These are phyloP conservation scores for Ophiostoma australiae DNA, from an alignment of 2,329 filamentous ascomycete genomes.

Conservation along the genomic window DNA sequence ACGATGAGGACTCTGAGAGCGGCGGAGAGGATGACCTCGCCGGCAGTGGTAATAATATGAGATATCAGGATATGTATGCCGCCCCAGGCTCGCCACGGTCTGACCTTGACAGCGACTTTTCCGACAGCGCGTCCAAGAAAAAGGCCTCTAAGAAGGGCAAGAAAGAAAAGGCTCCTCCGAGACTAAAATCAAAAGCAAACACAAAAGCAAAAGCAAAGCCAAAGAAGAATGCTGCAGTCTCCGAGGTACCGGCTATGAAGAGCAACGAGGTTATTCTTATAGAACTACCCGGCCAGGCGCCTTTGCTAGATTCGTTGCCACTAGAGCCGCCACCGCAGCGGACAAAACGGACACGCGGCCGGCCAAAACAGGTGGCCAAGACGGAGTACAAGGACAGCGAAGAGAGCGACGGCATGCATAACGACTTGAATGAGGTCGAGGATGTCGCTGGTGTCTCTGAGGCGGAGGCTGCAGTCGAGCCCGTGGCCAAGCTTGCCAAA, in stretches of 20 bases:
- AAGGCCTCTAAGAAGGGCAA: background rate
- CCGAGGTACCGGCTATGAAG: background rate
- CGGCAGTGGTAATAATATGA: background rate
- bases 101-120: background rate
- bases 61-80: background rate
- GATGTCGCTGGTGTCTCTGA: background rate
- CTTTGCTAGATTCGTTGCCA: background rate
- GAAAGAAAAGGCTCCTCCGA: conserved; percentile 19
- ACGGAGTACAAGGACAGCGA: background rate
- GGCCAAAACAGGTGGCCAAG: conserved; percentile 18
- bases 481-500: background rate
- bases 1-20: conserved; percentile 11
- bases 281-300: background rate
- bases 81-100: background rate
- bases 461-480: conserved; percentile 10
- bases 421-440: background rate
- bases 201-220: conserved; percentile 26
- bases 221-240: background rate
- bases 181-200: conserved; percentile 28
- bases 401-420: background rate
- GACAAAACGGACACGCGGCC: conserved; percentile 17
- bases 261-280: background rate
- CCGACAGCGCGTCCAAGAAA: background rate
- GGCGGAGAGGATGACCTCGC: background rate
- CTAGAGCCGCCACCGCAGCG: background rate